Base-by-base conservation (phyloP, 2,329 filamentous ascomycete genomes). In the Paraphaeosphaeria minitans region DNA sequence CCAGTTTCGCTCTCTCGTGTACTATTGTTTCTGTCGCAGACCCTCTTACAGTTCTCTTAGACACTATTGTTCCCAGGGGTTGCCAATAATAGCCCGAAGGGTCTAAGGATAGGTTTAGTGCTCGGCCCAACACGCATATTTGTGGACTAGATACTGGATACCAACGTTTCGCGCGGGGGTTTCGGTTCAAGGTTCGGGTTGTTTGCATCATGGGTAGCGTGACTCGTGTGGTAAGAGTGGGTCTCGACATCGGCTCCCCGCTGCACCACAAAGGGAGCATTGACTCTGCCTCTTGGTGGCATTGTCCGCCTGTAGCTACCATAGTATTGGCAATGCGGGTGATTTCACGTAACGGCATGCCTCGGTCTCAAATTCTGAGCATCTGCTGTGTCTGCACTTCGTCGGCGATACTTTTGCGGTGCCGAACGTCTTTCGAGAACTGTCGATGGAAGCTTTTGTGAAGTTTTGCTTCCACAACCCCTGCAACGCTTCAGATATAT, bases 201-300 rank as follows among this genome's bases (percentile, higher is more conserved):
- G 46, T 33, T 33, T 4, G 27, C 9, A 29, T 51, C 48, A 51
- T 21, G 31, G 33, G 48, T 24, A 51, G 21, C 48, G 22, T 35
- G 48, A 51, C 35, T 51, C 48, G 48, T 33, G 21, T 51, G 13
- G 33, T 27, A 9, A 14, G 33, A n/a, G 48, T 41, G 37, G 50
- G 14, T 53, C 21, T 39, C 21, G 50, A 33, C 50, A 31, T 43
- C 50, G 50, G 50, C 50, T 53, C 50, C 24, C 50, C 50, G 14
- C 50, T 9, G 16, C 37, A 37, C 9, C 2, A 6, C 14, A 16
- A n/a, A 19, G 37, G 6, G 14, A 39, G 37, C 16, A 16, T n/a
- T n/a, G 37, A n/a, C 37, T 39, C 37, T 16, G 19, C 16, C 37
- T 19, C 6, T 14, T 16, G 13, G 13, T 6, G 35, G 16, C 35